phyloP scores from a whole-genome alignment of 192 early-diverging fungal species.

The Linnemannia hyalina region DNA sequence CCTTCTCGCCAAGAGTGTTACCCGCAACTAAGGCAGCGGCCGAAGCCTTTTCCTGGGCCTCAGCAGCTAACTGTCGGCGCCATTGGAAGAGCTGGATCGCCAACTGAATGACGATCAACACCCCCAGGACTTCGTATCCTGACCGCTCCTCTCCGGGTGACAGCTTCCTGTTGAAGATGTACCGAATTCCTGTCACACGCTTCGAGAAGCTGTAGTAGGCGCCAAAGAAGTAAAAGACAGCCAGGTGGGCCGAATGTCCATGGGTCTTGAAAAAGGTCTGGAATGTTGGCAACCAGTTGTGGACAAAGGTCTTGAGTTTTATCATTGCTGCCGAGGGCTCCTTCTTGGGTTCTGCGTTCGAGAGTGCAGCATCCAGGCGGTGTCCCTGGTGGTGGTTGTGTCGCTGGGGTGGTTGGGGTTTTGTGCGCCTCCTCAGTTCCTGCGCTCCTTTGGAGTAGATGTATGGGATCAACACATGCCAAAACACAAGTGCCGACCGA shows the following conservation, averaged over 20 bases:
- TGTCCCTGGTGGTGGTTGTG: constrained; percentile 18
- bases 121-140: constrained; percentile 90
- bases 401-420: constrained; percentile 32
- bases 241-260: constrained; percentile 78
- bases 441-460: constrained; percentile 50
- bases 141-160: constrained; percentile 76
- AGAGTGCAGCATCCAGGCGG: constrained; percentile 38
- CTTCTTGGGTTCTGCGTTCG: constrained; percentile 26
- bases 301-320: constrained; percentile 16
- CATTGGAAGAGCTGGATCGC: constrained; percentile 68
- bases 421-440: constrained; percentile 47
- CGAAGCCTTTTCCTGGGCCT: constrained; percentile 49
- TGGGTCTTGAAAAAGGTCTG: constrained; percentile 64
- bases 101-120: constrained; percentile 82
- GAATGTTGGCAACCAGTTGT: constrained; percentile 53
- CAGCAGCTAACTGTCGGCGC: constrained; percentile 40
- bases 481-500: constrained; percentile 58
- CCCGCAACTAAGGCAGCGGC: constrained; percentile 24
- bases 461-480: constrained; percentile 61
- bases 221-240: constrained; percentile 91
- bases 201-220: constrained; percentile 87
- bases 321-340: constrained; percentile 32
- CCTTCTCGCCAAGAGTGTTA: constrained; percentile 28
- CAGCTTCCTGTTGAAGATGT: constrained; percentile 85
- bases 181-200: constrained; percentile 82